phyloP scores from a whole-genome alignment of 768 basidiomycete genomes.

The Mycena filopes region DNA sequence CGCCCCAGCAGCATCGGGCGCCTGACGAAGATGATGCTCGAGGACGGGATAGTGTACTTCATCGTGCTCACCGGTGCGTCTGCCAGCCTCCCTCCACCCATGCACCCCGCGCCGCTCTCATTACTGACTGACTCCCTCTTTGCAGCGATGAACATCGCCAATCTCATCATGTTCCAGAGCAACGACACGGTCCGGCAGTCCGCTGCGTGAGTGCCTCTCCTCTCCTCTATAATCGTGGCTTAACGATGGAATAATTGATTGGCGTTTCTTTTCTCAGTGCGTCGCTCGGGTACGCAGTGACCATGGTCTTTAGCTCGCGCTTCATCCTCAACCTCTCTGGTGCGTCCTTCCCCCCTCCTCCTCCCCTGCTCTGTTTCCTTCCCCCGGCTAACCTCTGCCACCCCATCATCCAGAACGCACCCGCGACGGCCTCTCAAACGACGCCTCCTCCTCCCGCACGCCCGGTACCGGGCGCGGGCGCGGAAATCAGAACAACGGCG shows the following conservation, averaged over 20 bases:
- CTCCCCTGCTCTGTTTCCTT: too few species aligned
- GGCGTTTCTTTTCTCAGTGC: background rate
- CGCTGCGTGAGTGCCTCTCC: conserved; percentile 20
- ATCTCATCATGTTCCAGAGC: conserved; percentile 24
- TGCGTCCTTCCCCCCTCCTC: too few species aligned
- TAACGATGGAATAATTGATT: background rate
- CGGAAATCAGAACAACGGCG: background rate
- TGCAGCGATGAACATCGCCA: conserved; percentile 26
- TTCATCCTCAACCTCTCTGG: conserved; percentile 32
- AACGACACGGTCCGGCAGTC: conserved; percentile 14
- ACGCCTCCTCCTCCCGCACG: conserved; percentile 20
- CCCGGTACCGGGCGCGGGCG: background rate
- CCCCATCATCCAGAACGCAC: conserved; percentile 9
- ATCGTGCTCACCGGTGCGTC: conserved; percentile 16
- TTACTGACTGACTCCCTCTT: background rate
- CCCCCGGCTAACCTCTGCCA: background rate
- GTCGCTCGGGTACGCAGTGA: conserved; percentile 19
- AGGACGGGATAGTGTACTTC: conserved; percentile 26
- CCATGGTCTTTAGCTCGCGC: conserved; percentile 29
- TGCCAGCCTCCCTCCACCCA: too few species aligned
- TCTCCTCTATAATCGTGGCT: background rate
- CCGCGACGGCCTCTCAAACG: conserved; percentile 20
- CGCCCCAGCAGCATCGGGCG: too few species aligned
- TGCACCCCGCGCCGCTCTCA: too few species aligned
- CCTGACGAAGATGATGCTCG: conserved; percentile 17